Conservation (phyloP, 1,284 basidiomycete genomes). For the Ceratobasidium papillatum region DNA sequence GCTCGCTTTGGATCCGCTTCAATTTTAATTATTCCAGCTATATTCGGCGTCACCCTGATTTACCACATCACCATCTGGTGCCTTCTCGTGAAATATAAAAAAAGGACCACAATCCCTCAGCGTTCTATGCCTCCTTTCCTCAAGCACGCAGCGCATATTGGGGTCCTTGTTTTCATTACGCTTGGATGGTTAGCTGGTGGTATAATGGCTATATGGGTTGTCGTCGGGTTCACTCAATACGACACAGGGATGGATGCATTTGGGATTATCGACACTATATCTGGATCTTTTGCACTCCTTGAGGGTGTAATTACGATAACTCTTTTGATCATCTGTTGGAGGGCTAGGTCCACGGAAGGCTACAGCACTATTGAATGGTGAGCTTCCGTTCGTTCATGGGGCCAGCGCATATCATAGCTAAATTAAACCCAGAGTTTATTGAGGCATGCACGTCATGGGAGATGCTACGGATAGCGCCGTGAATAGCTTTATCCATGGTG, state of each 20-base stretch:
- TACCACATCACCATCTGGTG: not conserved
- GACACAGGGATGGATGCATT: not conserved
- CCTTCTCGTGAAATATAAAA: conserved; percentile 1
- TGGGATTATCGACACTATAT: not conserved
- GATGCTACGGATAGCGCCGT: no score
- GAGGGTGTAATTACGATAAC: not conserved
- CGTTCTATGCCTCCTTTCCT: not conserved
- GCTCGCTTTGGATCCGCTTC: not conserved
- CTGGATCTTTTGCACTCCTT: not conserved
- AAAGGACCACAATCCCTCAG: not conserved
- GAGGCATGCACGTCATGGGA: not conserved
- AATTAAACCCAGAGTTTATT: not conserved
- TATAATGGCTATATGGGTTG: not conserved
- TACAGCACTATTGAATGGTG: not conserved
- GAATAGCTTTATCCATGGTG: no score
- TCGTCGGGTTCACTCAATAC: not conserved
- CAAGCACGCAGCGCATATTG: not conserved
- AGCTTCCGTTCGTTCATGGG: not conserved
- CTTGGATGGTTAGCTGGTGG: not conserved
- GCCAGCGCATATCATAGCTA: not conserved
- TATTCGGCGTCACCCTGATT: not conserved
- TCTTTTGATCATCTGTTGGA: not conserved
- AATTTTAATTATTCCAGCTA: not conserved
- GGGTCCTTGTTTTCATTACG: not conserved
- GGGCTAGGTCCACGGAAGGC: not conserved